Evolutionary conservation across 768 basidiomycete species (phyloP).

Genomic region (Phaeotremella fagi): DNA sequence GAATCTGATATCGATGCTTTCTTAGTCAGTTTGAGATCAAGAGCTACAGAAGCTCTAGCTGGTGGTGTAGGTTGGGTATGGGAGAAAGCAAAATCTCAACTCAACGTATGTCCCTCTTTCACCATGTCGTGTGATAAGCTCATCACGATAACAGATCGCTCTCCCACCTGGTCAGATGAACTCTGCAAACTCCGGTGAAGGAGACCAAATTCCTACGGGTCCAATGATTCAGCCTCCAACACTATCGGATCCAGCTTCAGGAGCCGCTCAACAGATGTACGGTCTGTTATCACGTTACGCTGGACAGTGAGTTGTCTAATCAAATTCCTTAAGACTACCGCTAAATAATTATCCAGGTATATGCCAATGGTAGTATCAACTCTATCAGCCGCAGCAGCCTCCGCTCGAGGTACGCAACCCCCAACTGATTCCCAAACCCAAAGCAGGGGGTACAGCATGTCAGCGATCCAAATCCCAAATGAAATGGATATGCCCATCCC

Average conservation of each 20-base stretch:
- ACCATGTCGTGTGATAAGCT: too few relatives aligned
- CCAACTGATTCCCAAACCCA: background rate
- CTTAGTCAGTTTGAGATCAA: conserved; percentile 53
- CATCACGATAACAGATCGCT: conserved; percentile 16
- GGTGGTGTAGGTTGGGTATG: conserved; percentile 40
- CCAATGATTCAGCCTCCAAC: conserved; percentile 40
- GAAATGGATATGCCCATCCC: conserved; percentile 39
- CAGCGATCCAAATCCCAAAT: conserved; percentile 14
- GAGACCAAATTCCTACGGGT: conserved; percentile 9
- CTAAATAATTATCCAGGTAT: conserved; percentile 10
- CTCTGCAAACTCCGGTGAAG: too few relatives aligned
- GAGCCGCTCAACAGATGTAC: conserved; percentile 38
- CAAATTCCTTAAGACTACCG: background rate
- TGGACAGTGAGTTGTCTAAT: conserved; percentile 31
- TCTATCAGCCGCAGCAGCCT: conserved; percentile 15
- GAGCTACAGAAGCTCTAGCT: conserved; percentile 34
- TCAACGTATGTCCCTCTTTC: conserved; percentile 42
- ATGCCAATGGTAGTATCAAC: conserved; percentile 34
- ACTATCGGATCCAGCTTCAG: conserved; percentile 45
- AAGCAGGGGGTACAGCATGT: background rate
- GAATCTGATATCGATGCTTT: conserved; percentile 79
- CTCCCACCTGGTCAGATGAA: too few relatives aligned
- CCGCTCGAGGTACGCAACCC: background rate
- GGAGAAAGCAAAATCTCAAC: conserved; percentile 39
- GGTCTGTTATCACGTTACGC: conserved; percentile 36